Conservation (phyloP, 1,284 basidiomycete species). For the Boletus semigastroideus region DNA sequence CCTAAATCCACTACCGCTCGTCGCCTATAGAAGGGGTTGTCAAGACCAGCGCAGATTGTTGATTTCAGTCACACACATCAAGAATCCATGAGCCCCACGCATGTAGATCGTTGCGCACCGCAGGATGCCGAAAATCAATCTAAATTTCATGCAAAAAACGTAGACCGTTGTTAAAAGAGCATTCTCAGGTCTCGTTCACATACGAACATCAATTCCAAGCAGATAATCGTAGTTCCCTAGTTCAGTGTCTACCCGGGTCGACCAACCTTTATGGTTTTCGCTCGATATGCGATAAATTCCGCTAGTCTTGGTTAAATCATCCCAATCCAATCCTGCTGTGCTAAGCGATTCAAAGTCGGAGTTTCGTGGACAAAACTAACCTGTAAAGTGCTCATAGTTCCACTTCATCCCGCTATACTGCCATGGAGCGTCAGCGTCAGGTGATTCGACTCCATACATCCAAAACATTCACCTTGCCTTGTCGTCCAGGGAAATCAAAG, state of each 20-base stretch:
- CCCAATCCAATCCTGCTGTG: conserved; percentile 78
- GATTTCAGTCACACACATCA: conserved; percentile 41
- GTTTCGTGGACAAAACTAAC: conserved; percentile 36
- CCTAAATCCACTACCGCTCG: conserved; percentile 79
- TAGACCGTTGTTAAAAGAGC: not conserved
- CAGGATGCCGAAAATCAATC: conserved; percentile 87
- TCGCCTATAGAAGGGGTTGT: conserved; percentile 49
- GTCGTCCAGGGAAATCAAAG: conserved; percentile 81
- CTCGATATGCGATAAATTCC: conserved; percentile 63
- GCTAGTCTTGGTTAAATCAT: conserved; percentile 63
- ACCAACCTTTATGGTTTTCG: conserved; percentile 56
- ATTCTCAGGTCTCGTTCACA: not conserved
- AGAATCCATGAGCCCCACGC: conserved; percentile 74
- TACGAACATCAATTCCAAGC: conserved; percentile 64
- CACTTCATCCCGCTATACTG: conserved; percentile 72
- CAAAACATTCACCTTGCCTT: conserved; percentile 57
- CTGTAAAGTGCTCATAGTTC: conserved; percentile 73
- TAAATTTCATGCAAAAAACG: conserved; percentile 26
- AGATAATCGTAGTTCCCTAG: conserved; percentile 82
- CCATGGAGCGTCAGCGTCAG: not conserved
- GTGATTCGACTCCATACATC: not conserved
- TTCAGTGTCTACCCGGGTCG: conserved; percentile 63
- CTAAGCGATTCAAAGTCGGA: conserved; percentile 1
- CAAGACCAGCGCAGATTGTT: conserved; percentile 1
- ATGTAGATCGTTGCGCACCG: conserved; percentile 66